Evolutionary conservation across 2,329 filamentous ascomycete genomes (phyloP).

Genomic region (Torrubiellomyces zombiae): DNA sequence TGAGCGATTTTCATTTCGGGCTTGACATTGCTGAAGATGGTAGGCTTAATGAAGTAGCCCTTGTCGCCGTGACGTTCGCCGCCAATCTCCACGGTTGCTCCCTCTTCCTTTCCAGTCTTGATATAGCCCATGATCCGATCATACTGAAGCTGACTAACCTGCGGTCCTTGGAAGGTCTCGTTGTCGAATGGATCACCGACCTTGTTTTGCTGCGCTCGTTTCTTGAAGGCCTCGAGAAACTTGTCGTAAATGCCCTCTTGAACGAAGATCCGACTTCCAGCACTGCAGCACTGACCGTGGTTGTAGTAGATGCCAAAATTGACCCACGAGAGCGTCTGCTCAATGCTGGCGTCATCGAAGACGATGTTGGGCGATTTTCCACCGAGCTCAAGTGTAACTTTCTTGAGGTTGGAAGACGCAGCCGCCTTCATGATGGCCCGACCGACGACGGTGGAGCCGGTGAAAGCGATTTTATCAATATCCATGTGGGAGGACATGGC

Average conservation of each 20-base stretch:
- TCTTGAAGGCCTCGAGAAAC: conserved; percentile 68
- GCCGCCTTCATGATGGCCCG: conserved; percentile 69
- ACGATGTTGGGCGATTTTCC: conserved; percentile 72
- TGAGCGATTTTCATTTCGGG: conserved; percentile 81
- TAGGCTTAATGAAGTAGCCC: conserved; percentile 84
- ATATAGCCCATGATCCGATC: conserved; percentile 80
- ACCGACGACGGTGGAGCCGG: conserved; percentile 58
- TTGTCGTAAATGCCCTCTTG: conserved; percentile 79
- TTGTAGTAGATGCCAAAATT: conserved; percentile 54
- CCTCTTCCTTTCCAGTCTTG: conserved; percentile 44
- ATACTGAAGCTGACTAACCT: conserved; percentile 72
- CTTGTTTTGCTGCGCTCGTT: conserved; percentile 54
- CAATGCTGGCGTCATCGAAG: conserved; percentile 62
- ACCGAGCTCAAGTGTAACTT: conserved; percentile 65
- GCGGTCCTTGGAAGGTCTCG: conserved; percentile 76
- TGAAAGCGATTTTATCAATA: conserved; percentile 72
- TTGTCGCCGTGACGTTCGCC: conserved; percentile 45
- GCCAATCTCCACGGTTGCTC: conserved; percentile 42
- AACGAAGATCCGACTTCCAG: conserved; percentile 70
- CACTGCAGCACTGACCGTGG: conserved; percentile 53
- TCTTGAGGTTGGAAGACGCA: conserved; percentile 62
- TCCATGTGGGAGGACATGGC: conserved; percentile 63
- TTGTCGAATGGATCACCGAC: conserved; percentile 69
- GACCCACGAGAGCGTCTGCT: conserved; percentile 63
- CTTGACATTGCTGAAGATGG: conserved; percentile 71